Base-by-base conservation (phyloP, 306 rosid species). In the Inga leiocalycina region DNA sequence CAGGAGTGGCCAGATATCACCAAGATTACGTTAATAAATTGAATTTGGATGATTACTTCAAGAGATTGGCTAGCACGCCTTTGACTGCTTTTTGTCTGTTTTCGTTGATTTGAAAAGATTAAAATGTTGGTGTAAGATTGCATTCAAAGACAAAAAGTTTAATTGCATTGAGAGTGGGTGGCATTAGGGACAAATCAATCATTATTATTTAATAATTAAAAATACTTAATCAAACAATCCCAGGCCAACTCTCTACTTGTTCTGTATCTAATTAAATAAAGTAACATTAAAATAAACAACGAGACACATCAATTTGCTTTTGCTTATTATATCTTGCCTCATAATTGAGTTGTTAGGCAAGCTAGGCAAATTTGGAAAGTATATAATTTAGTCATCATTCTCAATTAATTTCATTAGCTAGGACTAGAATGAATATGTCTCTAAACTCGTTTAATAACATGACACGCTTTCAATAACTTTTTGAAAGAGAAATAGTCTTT, bases 11-110 rank as follows among this genome's bases (percentile, higher is more conserved):
- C 41, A 39, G 41, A 39, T 51, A 0, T 17, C 15, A 80, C 24
- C 45, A 30, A 65, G 44, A 48, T 34, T 45, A 34, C 24, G n/a
- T 52, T 54, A 34, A 32, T 35, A 54, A 39, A 20, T 65, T n/a
- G 48, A 65, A 27, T 70, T 73, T 56, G 44, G 35, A 73, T 81
- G 30, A 72, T 46, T 74, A 56, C 52, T 81, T 75, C 45, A 74
- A 48, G 43, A 49, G 69, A 41, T 65, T 81, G 44, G 76, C 59
- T 74, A 24, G 68, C 80, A 81, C 46, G 59, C 68, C 75, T 65
- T 80, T 85, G 82, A 85, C 82, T 76, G 74, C 45, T 66, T 75
- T 81, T 51, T 56, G 2, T 20, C 30, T 56, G 30, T 24, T 24
- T 46, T 3, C 41, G 41, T 54, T 54, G 61, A 54, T 54, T 32